These are phyloP conservation scores for Peronospora farinosa DNA, from an alignment of 352 stramenopile genomes.

Conservation along the genomic window DNA sequence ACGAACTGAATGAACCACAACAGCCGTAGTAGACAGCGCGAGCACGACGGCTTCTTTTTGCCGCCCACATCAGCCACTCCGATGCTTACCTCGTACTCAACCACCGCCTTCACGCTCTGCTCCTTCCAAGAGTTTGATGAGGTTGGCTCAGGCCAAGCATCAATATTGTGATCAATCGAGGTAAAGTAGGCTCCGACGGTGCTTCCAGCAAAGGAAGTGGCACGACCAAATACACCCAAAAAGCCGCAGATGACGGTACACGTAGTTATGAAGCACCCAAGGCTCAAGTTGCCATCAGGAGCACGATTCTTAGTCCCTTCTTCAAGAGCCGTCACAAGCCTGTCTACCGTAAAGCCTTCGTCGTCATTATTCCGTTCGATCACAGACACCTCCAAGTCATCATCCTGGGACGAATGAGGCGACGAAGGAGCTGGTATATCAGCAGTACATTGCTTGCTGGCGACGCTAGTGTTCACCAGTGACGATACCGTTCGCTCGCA, in stretches of 20 bases:
- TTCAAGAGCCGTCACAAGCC: constrained; percentile 39
- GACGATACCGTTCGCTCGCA: constrained; percentile 20
- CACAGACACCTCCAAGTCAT: constrained; percentile 58
- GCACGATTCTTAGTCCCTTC: constrained; percentile 26
- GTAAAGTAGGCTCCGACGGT: constrained; percentile 70
- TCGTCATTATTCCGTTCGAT: constrained; percentile 34
- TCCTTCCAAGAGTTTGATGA: constrained; percentile 40
- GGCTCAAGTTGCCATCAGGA: constrained; percentile 34
- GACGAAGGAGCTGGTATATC: constrained; percentile 21
- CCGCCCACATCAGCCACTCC: constrained; percentile 53
- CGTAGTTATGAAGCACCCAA: constrained; percentile 42
- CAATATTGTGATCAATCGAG: constrained; percentile 61
- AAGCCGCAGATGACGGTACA: constrained; percentile 68
- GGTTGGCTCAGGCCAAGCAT: constrained; percentile 30
- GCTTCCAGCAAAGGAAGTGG: constrained; percentile 72
- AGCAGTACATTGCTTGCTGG: constrained; percentile 6
- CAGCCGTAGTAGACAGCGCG: constrained; percentile 60
- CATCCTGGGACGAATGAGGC: constrained; percentile 33
- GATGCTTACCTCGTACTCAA: constrained; percentile 60
- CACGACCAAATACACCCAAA: constrained; percentile 69
- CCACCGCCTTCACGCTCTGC: constrained; percentile 45
- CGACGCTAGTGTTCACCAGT: constrained; percentile 19
- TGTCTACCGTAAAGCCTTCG: constrained; percentile 38
- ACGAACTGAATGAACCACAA: constrained; percentile 85
- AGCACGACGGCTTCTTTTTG: constrained; percentile 81